These are phyloP conservation scores for Shiraia sp. DNA, from an alignment of 2,329 filamentous ascomycete species.

Conservation along the genomic window DNA sequence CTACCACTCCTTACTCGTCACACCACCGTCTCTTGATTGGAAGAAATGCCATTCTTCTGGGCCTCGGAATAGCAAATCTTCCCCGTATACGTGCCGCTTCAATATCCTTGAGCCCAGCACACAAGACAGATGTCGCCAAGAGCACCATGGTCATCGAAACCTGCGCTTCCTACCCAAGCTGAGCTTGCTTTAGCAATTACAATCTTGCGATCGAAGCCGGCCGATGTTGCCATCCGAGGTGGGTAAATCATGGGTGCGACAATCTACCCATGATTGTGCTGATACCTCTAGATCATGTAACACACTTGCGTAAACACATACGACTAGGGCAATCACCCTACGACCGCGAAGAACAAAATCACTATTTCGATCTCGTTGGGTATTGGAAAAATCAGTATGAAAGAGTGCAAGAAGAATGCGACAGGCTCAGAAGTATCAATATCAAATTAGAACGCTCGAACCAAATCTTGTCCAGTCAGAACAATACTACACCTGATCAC, in stretches of 20 bases:
- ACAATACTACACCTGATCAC: background rate
- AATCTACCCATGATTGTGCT: background rate
- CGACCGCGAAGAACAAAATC: constrained; percentile 25
- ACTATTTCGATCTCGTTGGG: constrained; percentile 45
- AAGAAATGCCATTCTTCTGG: background rate
- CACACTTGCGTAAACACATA: constrained; percentile 42
- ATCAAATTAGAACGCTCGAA: constrained; percentile 34
- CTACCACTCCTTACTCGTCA: too few species aligned
- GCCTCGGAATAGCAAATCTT: background rate
- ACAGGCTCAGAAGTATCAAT: constrained; percentile 24
- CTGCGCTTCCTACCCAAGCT: constrained; percentile 20
- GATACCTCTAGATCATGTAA: constrained; percentile 32
- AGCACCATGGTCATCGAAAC: background rate
- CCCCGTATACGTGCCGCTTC: too few species aligned
- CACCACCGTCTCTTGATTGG: background rate
- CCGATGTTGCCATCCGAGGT: constrained; percentile 38
- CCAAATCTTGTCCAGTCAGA: constrained; percentile 17
- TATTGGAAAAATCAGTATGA: constrained; percentile 44
- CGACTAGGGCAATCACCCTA: constrained; percentile 23
- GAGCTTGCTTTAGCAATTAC: constrained; percentile 42
- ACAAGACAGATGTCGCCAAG: constrained; percentile 9
- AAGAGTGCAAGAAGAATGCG: constrained; percentile 25
- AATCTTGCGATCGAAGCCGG: constrained; percentile 46
- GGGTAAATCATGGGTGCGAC: background rate
- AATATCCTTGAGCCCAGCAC: background rate